Base-by-base conservation (phyloP, 2,329 filamentous ascomycete species). In the Aspergillus unguis region DNA sequence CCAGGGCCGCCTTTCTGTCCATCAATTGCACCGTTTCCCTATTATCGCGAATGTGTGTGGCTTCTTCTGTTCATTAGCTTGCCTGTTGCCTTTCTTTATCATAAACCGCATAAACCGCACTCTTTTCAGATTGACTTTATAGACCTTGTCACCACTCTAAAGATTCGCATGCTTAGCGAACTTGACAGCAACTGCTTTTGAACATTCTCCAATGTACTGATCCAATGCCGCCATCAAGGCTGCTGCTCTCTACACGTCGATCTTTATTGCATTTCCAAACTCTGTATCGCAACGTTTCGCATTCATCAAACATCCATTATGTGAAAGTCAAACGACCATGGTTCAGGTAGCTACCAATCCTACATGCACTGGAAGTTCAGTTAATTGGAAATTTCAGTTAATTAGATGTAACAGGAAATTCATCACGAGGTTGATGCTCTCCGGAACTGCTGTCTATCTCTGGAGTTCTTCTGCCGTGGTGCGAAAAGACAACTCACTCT, bases 311-410 rank as follows among this genome's bases (percentile, higher is more conserved):
- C 46, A 55, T 68, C 32, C 67, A 62, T 26, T 63, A 65, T 60
- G 67, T 71, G 51, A 70, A 62, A 48, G 62, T 69, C 45, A 64
- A 63, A 52, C 65, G 61, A 56, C 69, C 67, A 41, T 68, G 69
- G 69, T 50, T 70, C 36, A 65, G 65, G 69, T 71, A 51, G 45
- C 58, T 11, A 9, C 6, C 25, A 17, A 17, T 17, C 17, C 17
- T 17, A 17, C 17, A 17, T 17, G 17, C 17, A 17, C 17, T 17
- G 17, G 17, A 17, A 17, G 17, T 17, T 17, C 17, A 17, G 17
- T 17, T 17, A 17, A 17, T 17, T 17, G 17, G 17, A 17, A 17
- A 17, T 17, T 17, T 17, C 17, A 17, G 17, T 17, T 17, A 17
- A 17, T 17, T 17, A 17, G 17, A 17, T 17, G 17, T 37, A 33